Base-by-base conservation (phyloP, 441 rosid genomes). In the Populus tomentosa region DNA sequence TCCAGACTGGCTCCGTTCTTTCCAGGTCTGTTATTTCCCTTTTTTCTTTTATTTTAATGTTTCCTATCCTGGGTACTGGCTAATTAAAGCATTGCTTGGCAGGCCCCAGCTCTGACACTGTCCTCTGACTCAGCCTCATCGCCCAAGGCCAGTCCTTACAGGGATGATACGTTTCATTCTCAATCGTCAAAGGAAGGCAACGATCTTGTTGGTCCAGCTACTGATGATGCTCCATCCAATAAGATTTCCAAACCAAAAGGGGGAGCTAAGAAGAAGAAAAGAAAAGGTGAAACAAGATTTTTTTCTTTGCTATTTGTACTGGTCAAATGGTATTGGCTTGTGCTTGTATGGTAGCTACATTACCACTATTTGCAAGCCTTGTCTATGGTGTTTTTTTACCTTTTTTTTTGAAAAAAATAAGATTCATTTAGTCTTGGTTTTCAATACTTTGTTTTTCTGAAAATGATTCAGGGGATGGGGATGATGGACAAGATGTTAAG, bases 1-100 rank as follows among this genome's bases (percentile, higher is more conserved):
- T 83, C 98, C 99, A 0, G 98, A 95, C 74, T 95, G 98, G 99
- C 89, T 95, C 61, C 92, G 88, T 26, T 83, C 89, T 78, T 95
- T 85, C 82, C 87, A 90, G 98, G 98, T 91, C 68, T 42, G 40
- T 40, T 7, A 10, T 35, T 1, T 69, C 18, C 46, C 16, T 14
- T 5, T 62, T 28, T 28, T 28, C 30, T 28, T 28, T 28, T 28
- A 28, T 28, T 28, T 28, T 28, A 28, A 28, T 28, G 30, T 28
- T 28, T 28, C 30, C 4, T 28, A 28, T 26, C 61, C 20, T 3
- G 30, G 4, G 30, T 2, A 2, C 30, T 70, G 56, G 63, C 59
- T 33, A 53, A 3, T 30, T 40, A 9, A 23, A 6, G 8, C n/a
- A 67, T 40, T 69, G 13, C 64, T 81, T 72, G 64, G 40, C 90